Conservation (phyloP, 2,329 filamentous ascomycete genomes). For the Juglanconis sp. region DNA sequence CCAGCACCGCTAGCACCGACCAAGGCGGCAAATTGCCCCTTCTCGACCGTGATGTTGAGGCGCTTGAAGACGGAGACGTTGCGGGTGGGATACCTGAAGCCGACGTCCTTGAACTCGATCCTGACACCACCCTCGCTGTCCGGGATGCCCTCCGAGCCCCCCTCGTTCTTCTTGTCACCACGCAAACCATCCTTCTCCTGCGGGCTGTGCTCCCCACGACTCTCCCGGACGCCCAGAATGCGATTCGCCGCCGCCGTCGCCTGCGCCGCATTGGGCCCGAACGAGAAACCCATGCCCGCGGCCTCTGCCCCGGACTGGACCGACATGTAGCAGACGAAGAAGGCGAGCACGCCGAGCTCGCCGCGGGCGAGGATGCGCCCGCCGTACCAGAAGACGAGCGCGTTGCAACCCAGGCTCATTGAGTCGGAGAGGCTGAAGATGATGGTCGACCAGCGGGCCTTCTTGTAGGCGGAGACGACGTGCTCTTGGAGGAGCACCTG, state of each 20-base stretch:
- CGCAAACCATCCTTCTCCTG: background rate
- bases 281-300: constrained; percentile 65
- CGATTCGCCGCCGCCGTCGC: constrained; percentile 57
- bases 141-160: constrained; percentile 34
- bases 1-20: constrained; percentile 70
- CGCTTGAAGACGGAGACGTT: constrained; percentile 56
- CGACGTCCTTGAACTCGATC: constrained; percentile 54
- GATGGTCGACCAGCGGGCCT: constrained; percentile 59
- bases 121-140: constrained; percentile 48
- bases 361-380: constrained; percentile 52
- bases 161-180: constrained; percentile 22
- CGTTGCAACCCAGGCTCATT: constrained; percentile 59
- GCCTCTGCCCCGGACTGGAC: constrained; percentile 66
- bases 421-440: constrained; percentile 70
- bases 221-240: constrained; percentile 51
- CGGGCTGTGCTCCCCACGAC: constrained; percentile 1
- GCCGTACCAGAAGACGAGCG: constrained; percentile 66
- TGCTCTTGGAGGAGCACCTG: constrained; percentile 55
- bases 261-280: constrained; percentile 62
- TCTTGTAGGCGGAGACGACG: constrained; percentile 55
- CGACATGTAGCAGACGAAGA: constrained; percentile 61
- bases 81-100: constrained; percentile 60
- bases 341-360: constrained; percentile 45
- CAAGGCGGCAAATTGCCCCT: constrained; percentile 67
- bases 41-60: constrained; percentile 61